phyloP scores from a whole-genome alignment of 352 stramenopile genomes.

The Globisporangium paddicum region DNA sequence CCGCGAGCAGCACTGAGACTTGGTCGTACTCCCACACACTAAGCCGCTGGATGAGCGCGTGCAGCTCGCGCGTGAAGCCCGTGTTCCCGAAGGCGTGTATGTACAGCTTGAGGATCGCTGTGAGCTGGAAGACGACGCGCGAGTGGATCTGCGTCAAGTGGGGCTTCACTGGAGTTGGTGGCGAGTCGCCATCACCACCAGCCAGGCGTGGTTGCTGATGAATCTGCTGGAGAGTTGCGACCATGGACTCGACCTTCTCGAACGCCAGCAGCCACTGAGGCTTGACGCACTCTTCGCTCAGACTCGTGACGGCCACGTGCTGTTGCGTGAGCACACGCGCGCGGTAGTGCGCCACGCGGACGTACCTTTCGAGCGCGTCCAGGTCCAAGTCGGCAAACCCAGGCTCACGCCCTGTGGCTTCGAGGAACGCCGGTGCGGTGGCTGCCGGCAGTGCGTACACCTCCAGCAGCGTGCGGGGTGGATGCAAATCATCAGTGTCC shows the following conservation, averaged over 20 bases:
- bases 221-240: slow-evolving; percentile 16
- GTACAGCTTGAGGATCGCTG: slow-evolving; percentile 33
- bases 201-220: no score
- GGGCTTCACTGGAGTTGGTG: slow-evolving; percentile 11
- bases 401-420: slow-evolving; percentile 16
- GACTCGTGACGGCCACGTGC: slow-evolving; percentile 18
- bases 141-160: slow-evolving; percentile 53
- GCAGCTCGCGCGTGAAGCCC: slow-evolving; percentile 33
- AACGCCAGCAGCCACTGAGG: slow-evolving; percentile 43
- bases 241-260: slow-evolving; percentile 21
- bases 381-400: slow-evolving; percentile 45
- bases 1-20: slow-evolving; percentile 22
- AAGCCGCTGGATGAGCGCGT: slow-evolving; percentile 19
- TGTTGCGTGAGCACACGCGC: slow-evolving; percentile 36
- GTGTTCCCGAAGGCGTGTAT: slow-evolving; percentile 30
- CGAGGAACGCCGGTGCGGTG: slow-evolving; percentile 17
- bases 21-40: slow-evolving; percentile 34
- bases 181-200: not conserved
- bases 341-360: slow-evolving; percentile 54
- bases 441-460: slow-evolving; percentile 33
- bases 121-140: slow-evolving; percentile 41
- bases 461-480: slow-evolving; percentile 27
- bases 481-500: not conserved
- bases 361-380: slow-evolving; percentile 41
- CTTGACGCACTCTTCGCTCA: slow-evolving; percentile 23